Evolutionary conservation across 805 yeast genomes (phyloP).

Genomic region (Zygosaccharomyces bisporus): DNA sequence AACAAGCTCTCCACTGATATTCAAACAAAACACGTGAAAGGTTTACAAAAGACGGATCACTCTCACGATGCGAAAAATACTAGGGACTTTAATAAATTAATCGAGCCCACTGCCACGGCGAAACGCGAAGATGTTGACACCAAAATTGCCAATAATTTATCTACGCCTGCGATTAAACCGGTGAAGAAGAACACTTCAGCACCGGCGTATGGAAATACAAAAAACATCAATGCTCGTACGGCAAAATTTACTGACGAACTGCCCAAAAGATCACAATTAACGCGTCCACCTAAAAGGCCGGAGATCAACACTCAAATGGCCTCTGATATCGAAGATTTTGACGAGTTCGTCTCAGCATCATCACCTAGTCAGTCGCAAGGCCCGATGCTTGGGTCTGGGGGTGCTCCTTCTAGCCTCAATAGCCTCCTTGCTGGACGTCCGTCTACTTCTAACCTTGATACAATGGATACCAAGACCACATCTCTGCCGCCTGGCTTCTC

Average conservation of each 20-base stretch:
- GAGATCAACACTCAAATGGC: slow-evolving; percentile 6
- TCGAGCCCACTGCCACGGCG: slow-evolving; percentile 17
- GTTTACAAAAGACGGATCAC: slow-evolving; percentile 21
- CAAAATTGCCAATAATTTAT: slow-evolving; percentile 24
- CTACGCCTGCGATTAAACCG: slow-evolving; percentile 30
- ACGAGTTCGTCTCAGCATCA: slow-evolving; percentile 31
- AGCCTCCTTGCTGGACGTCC: slow-evolving; percentile 4
- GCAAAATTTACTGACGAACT: slow-evolving; percentile 5
- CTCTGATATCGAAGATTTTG: slow-evolving; percentile 33
- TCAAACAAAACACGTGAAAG: slow-evolving; percentile 42
- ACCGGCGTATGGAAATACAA: neutral
- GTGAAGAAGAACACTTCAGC: slow-evolving; percentile 12
- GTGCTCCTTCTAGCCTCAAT: slow-evolving; percentile 5
- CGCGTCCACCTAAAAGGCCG: slow-evolving; percentile 5
- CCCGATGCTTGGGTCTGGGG: neutral
- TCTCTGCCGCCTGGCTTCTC: slow-evolving; percentile 44
- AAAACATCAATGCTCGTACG: neutral
- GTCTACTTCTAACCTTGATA: neutral
- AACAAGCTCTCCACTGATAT: slow-evolving; percentile 42
- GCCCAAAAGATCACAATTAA: slow-evolving; percentile 1
- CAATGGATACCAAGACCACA: slow-evolving; percentile 5
- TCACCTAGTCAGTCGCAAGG: slow-evolving; percentile 15
- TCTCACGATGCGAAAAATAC: slow-evolving; percentile 24
- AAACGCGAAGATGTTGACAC: slow-evolving; percentile 23
- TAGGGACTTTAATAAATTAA: slow-evolving; percentile 24